Percentiles rank a stretch among this genome's conserved stretches.
Evolutionary conservation across 345 rosid species (phyloP).

Genomic region (Lagerstroemia speciosa): DNA sequence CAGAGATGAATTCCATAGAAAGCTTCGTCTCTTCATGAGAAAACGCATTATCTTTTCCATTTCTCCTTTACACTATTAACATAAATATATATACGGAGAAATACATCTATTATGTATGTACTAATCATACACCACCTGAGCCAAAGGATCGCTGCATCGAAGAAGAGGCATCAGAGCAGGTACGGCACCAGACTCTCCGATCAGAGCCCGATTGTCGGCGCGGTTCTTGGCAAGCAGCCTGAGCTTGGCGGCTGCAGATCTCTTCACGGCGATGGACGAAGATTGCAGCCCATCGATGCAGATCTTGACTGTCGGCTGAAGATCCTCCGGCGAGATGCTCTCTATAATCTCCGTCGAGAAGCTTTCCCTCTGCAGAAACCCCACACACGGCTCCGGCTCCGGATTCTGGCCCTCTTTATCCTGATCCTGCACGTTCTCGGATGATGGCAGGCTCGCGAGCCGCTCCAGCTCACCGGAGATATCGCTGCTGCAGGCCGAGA

Average conservation of each 20-base stretch:
- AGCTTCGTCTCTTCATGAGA: neutral
- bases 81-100: no score
- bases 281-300: slow-evolving; percentile 78
- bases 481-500: slow-evolving; percentile 79
- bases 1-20: neutral
- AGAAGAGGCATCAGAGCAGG: slow-evolving; percentile 78
- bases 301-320: slow-evolving; percentile 87
- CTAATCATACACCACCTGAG: slow-evolving; percentile 26
- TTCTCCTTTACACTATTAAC: neutral
- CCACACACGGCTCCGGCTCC: slow-evolving; percentile 69
- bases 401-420: slow-evolving; percentile 18
- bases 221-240: slow-evolving; percentile 84
- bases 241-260: slow-evolving; percentile 93
- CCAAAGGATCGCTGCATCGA: slow-evolving; percentile 75
- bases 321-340: slow-evolving; percentile 94
- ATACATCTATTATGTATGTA: neutral
- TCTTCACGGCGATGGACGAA: slow-evolving; percentile 54
- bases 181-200: slow-evolving; percentile 92
- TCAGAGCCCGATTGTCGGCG: slow-evolving; percentile 66
- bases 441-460: slow-evolving; percentile 63
- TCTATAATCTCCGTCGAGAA: slow-evolving; percentile 93
- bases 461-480: slow-evolving; percentile 90
- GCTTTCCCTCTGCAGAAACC: slow-evolving; percentile 68
- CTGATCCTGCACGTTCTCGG: slow-evolving; percentile 17
- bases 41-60: neutral